A percentile compares a stretch with the other conserved stretches of the same genome.
Evolutionary conservation across 2,329 filamentous ascomycete species (phyloP).

Genomic region (Verticillium dahliae): DNA sequence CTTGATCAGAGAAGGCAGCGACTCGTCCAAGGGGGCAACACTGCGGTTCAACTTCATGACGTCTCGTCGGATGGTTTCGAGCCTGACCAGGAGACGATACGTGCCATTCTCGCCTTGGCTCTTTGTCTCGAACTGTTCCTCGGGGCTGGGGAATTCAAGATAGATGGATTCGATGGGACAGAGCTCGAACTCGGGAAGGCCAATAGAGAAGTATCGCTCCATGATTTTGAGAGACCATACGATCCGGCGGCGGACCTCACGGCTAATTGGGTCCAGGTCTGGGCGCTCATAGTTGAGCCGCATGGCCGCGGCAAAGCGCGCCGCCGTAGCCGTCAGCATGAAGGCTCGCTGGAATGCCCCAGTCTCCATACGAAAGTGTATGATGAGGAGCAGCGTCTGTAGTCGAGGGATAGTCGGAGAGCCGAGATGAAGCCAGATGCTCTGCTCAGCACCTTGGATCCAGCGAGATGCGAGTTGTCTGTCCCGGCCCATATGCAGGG

Average conservation of each 20-base stretch:
- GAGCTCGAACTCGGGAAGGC: conserved; percentile 32
- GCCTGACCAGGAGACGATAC: conserved; percentile 14
- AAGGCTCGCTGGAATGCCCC: conserved; percentile 36
- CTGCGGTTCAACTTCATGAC: conserved; percentile 16
- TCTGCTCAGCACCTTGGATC: conserved; percentile 23
- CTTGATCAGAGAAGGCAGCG: conserved; percentile 12
- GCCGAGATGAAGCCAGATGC: conserved; percentile 22
- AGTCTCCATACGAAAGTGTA: conserved; percentile 36
- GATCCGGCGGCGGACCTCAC: conserved; percentile 29
- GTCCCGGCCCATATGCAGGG: conserved; percentile 19
- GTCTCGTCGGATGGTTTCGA: conserved; percentile 15
- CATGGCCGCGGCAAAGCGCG: conserved; percentile 27
- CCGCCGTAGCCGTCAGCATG: conserved; percentile 27
- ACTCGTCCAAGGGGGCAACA: conserved; percentile 13
- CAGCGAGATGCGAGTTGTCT: conserved; percentile 17
- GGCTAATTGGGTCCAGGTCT: conserved; percentile 23
- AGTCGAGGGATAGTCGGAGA: conserved; percentile 18
- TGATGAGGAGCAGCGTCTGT: conserved; percentile 36
- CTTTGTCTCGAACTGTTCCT: conserved; percentile 29
- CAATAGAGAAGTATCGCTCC: conserved; percentile 32
- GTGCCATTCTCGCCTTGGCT: conserved; percentile 8
- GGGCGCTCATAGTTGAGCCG: conserved; percentile 31
- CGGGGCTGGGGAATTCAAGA: conserved; percentile 33
- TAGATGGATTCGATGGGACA: conserved; percentile 30
- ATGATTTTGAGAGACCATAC: conserved; percentile 34